Evolutionary conservation across 2,329 filamentous ascomycete species (phyloP).

Genomic region (Alternaria sp.): DNA sequence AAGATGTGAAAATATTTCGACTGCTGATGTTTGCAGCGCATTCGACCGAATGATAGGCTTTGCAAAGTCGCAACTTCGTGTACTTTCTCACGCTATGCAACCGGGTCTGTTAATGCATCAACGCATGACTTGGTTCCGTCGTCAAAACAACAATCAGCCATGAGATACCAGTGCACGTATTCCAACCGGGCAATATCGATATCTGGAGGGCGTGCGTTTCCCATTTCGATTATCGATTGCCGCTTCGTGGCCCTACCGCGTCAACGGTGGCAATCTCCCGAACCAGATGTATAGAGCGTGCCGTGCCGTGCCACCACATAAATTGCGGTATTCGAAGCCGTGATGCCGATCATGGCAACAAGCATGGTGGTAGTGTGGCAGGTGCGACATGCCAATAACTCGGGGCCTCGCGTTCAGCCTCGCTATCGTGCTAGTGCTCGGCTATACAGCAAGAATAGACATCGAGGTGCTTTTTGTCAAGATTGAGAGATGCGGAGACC

Average conservation of each 20-base stretch:
- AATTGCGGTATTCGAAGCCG: background rate
- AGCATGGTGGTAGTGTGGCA: background rate
- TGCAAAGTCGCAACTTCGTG: background rate
- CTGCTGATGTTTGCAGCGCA: background rate
- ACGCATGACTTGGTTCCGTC: background rate
- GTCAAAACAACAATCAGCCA: background rate
- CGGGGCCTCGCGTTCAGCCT: background rate
- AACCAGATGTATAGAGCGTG: background rate
- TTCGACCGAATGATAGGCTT: background rate
- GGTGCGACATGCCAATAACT: background rate
- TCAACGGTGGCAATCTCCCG: background rate
- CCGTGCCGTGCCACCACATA: background rate
- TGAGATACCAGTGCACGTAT: background rate
- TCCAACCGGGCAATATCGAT: background rate
- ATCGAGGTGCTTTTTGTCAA: background rate
- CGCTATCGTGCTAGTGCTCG: background rate
- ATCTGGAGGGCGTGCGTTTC: background rate
- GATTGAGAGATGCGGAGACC: background rate
- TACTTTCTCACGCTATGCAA: background rate
- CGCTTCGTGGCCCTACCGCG: background rate
- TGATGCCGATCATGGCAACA: conserved; percentile 2
- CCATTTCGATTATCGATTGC: background rate
- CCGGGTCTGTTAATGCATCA: background rate
- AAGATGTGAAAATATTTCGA: background rate
- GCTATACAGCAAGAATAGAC: background rate